Percentiles rank a stretch among this genome's conserved stretches.
Conservation (phyloP, 768 basidiomycete species). For the Russula sp. region DNA sequence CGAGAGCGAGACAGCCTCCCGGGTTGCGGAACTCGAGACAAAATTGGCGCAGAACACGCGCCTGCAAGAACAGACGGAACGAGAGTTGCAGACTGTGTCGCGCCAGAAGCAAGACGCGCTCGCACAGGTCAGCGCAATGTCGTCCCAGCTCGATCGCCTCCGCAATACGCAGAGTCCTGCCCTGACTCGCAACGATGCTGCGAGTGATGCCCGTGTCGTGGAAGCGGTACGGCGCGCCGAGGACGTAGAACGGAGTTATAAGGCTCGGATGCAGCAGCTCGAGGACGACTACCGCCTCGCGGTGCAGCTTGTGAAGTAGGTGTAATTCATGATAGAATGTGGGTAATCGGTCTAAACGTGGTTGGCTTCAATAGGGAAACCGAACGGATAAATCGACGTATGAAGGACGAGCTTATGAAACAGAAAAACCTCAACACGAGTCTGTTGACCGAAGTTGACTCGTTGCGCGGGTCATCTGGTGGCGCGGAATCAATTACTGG, state of each 20-base stretch:
- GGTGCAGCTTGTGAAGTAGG: constrained; percentile 95
- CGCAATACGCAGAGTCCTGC: constrained; percentile 58
- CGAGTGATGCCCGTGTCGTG: constrained; percentile 47
- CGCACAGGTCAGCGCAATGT: constrained; percentile 59
- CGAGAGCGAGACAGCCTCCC: constrained; percentile 39
- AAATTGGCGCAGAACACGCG: constrained; percentile 71
- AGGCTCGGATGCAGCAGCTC: constrained; percentile 78
- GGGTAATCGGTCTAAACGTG: constrained; percentile 28
- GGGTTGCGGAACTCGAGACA: constrained; percentile 73
- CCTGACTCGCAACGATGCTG: constrained; percentile 35
- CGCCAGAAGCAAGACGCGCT: constrained; percentile 75
- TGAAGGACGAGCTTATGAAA: constrained; percentile 93
- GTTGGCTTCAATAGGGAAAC: constrained; percentile 63
- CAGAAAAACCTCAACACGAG: constrained; percentile 78
- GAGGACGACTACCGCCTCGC: constrained; percentile 96
- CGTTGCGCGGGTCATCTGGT: constrained; percentile 54
- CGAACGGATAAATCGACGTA: constrained; percentile 95
- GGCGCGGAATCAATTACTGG: constrained; percentile 50
- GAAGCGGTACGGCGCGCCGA: constrained; percentile 78
- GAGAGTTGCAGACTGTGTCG: constrained; percentile 63
- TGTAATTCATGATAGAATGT: constrained; percentile 32
- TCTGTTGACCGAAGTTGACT: constrained; percentile 83
- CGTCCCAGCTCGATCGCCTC: constrained; percentile 62
- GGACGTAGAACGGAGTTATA: constrained; percentile 75
- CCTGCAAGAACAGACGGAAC: constrained; percentile 69